Conservation (phyloP, 345 rosid species). For the Bruguiera sexangula region DNA sequence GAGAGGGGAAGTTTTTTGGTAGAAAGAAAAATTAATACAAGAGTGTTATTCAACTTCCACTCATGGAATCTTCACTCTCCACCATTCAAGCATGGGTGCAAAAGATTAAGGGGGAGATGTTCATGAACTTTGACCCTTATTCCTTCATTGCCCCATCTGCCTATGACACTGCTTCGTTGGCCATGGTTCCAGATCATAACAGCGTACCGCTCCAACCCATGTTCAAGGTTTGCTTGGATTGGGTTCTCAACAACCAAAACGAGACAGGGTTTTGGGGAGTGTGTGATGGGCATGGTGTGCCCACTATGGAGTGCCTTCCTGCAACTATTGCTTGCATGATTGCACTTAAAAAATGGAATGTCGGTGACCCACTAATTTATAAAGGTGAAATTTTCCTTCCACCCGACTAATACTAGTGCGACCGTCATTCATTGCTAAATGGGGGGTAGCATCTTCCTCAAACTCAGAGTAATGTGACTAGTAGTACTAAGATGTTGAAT, state of each 20-base stretch:
- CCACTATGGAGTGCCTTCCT: conserved; percentile 36
- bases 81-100: conserved; percentile 25
- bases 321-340: conserved; percentile 52
- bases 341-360: conserved; percentile 51
- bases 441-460: too few relatives aligned
- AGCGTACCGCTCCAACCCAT: conserved; percentile 30
- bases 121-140: conserved; percentile 19
- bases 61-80: not conserved
- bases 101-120: conserved; percentile 31
- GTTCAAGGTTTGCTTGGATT: conserved; percentile 52
- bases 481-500: too few relatives aligned
- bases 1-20: too few relatives aligned
- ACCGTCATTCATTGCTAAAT: too few relatives aligned
- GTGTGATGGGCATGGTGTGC: conserved; percentile 24
- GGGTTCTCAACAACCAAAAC: conserved; percentile 51
- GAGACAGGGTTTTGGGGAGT: conserved; percentile 56
- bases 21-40: too few relatives aligned
- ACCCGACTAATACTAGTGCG: too few relatives aligned
- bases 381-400: conserved; percentile 33
- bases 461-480: too few relatives aligned
- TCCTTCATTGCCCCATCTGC: conserved; percentile 44
- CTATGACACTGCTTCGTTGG: conserved; percentile 63
- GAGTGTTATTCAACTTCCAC: too few relatives aligned
- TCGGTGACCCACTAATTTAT: conserved; percentile 14
- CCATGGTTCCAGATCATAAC: conserved; percentile 39